Base-by-base conservation (phyloP, 768 basidiomycete genomes). In the Scleroderma citrinum region DNA sequence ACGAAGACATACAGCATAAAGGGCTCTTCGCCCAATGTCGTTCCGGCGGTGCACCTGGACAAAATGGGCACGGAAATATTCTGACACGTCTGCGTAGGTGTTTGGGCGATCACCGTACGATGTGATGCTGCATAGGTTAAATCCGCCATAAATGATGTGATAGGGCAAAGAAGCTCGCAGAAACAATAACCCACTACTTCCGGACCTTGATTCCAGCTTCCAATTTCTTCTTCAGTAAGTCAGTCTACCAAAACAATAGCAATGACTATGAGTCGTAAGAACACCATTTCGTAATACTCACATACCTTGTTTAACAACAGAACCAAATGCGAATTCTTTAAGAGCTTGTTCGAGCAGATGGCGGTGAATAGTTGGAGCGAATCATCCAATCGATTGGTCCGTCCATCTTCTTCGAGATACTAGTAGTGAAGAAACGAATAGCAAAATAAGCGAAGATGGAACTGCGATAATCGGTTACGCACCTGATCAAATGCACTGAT, bases 401-500 rank as follows among this genome's bases (percentile, higher is more conserved):
- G 76, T 5, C 81, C 75, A 62, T 91, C 88, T 69, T 92, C 89
- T 56, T 89, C 85, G 10, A 92, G 76, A 64, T 87, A 89, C 85
- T 90, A 49, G 24, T n/a, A n/a, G n/a, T n/a, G 34, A 50, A 45
- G 38, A 26, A 32, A 46, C 40, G 41, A n/a, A 17, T 7, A 32
- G 26, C 39, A 54, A 17, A 47, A 34, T 24, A 38, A 44, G 47
- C 47, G 56, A 54, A 12, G 26, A 52, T 56, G 58, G 30, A 30
- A 16, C 49, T 35, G 44, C 54, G 13, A 14, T 30, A 39, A 40
- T 48, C 16, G 35, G 19, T n/a, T 37, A 35, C 70, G 53, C 59
- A 82, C 85, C 78, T 91, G 87, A 72, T 92, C 87, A 62, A 87
- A 92, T 35, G 89, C 89, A 58, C 85, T 87, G 54, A 92, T 83